These are phyloP conservation scores for Talaromyces pinophilus DNA, from an alignment of 2,329 filamentous ascomycete species.

Conservation along the genomic window DNA sequence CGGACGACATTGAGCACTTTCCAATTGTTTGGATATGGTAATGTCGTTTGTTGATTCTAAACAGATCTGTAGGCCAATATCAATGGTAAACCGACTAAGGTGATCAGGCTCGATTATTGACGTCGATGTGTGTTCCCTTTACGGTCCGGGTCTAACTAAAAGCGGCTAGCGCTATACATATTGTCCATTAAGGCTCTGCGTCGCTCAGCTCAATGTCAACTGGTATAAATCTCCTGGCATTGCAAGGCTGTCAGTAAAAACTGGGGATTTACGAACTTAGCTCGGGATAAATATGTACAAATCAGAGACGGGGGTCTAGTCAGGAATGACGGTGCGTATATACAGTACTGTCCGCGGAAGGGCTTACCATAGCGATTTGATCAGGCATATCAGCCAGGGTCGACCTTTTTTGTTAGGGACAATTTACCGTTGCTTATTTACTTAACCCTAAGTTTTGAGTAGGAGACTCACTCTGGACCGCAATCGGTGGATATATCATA, in stretches of 20 bases:
- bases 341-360: conserved; percentile 70
- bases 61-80: background rate
- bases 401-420: background rate
- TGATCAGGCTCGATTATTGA: background rate
- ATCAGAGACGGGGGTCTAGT: conserved; percentile 91
- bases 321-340: conserved; percentile 97
- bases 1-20: conserved; percentile 33
- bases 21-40: too few relatives aligned
- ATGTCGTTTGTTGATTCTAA: background rate
- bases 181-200: conserved; percentile 97
- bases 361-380: background rate
- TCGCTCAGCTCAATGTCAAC: conserved; percentile 66
- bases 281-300: conserved; percentile 75
- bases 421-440: background rate
- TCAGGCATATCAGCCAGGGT: background rate
- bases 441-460: background rate
- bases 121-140: conserved; percentile 8
- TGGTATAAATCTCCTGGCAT: conserved; percentile 99
- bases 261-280: conserved; percentile 99
- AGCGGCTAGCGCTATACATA: background rate
- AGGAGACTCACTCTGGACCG: background rate
- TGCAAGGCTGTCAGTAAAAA: conserved; percentile 80
- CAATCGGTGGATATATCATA: background rate
- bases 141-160: background rate
- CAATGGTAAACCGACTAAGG: too few relatives aligned